phyloP scores from a whole-genome alignment of 1,284 basidiomycete genomes.

The Pholiota adiposa region DNA sequence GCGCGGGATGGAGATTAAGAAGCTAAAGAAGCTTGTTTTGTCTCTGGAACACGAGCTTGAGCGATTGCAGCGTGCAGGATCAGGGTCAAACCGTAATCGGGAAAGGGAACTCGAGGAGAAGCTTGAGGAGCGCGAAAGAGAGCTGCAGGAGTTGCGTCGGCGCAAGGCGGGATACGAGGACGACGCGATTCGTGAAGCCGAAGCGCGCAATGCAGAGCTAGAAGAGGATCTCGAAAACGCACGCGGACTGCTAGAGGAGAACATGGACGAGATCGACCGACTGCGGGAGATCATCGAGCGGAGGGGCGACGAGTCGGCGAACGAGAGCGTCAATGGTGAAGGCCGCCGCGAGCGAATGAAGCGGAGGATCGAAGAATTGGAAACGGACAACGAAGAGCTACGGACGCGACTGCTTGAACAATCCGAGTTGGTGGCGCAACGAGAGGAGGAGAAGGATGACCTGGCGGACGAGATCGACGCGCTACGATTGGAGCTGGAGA shows the following conservation, averaged over 20 bases:
- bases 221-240: slow-evolving; percentile 74
- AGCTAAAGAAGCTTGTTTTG: slow-evolving; percentile 85
- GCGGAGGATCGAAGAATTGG: slow-evolving; percentile 58
- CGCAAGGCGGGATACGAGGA: slow-evolving; percentile 42
- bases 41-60: slow-evolving; percentile 85
- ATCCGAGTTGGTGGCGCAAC: slow-evolving; percentile 53
- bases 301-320: slow-evolving; percentile 45
- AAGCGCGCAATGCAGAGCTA: slow-evolving; percentile 64
- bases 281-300: slow-evolving; percentile 66
- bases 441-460: slow-evolving; percentile 75
- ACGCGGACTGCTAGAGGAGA: slow-evolving; percentile 72
- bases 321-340: slow-evolving; percentile 38
- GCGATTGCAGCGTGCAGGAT: slow-evolving; percentile 61
- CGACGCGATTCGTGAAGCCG: slow-evolving; percentile 56
- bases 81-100: slow-evolving; percentile 42
- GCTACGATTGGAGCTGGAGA: slow-evolving; percentile 70
- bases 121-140: slow-evolving; percentile 69
- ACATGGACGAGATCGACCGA: slow-evolving; percentile 74
- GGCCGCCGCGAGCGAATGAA: slow-evolving; percentile 44
- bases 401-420: slow-evolving; percentile 63
- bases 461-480: slow-evolving; percentile 65
- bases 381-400: slow-evolving; percentile 69
- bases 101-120: slow-evolving; percentile 74
- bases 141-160: slow-evolving; percentile 64
- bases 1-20: slow-evolving; percentile 91